A percentile compares a stretch with the other conserved stretches of the same genome.
These are phyloP conservation scores for Smittium culicis DNA, from an alignment of 371 early-diverging fungal species.

Conservation along the genomic window DNA sequence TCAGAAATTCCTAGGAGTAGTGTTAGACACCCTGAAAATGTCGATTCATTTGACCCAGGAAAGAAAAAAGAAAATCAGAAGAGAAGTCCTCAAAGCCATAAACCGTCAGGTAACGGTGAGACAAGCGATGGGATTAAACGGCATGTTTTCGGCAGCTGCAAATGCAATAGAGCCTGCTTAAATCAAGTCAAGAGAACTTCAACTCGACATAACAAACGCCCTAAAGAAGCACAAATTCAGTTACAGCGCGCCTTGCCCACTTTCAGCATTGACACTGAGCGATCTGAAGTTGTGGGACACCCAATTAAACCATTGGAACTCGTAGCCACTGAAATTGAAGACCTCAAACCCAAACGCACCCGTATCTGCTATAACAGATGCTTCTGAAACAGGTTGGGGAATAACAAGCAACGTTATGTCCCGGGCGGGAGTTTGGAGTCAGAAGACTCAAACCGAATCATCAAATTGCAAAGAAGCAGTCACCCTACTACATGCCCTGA, in stretches of 20 bases:
- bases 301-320: neutral
- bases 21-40: constrained; percentile 21
- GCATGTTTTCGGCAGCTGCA: constrained; percentile 5
- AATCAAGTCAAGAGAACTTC: constrained; percentile 2
- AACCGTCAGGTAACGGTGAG: neutral
- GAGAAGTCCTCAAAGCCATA: neutral
- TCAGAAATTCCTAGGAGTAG: constrained; percentile 28
- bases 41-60: neutral
- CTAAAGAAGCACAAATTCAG: neutral
- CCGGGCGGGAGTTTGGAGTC: neutral
- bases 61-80: neutral
- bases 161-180: neutral
- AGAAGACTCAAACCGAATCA: neutral
- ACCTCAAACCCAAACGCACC: neutral
- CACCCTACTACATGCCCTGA: neutral
- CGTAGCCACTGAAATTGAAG: neutral
- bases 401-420: neutral
- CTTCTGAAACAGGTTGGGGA: constrained; percentile 4
- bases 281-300: constrained; percentile 5
- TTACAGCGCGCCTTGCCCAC: neutral
- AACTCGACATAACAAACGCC: neutral
- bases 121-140: constrained; percentile 12
- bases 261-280: neutral
- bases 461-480: constrained; percentile 1
- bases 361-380: constrained; percentile 7